Percentiles rank a stretch among this genome's conserved stretches.
Evolutionary conservation across 108 stramenopile species (phyloP).

Genomic region (Pseudonitzschia pungens): DNA sequence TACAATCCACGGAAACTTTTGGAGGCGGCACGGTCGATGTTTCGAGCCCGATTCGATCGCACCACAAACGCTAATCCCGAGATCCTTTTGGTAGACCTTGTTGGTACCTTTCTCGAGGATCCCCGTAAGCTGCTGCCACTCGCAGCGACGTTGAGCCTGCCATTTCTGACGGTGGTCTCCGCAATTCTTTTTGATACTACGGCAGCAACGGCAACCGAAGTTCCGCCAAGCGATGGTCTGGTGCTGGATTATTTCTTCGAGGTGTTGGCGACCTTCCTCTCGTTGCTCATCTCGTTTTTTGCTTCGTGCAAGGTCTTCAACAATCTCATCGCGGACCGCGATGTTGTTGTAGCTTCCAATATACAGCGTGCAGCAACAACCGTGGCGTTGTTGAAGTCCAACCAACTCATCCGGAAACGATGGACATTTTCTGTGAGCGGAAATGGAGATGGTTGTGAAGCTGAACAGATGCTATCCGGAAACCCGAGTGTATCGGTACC

Average conservation of each 20-base stretch:
- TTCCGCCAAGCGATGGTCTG: not conserved
- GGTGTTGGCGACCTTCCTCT: conserved; percentile 13
- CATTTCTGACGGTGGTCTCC: conserved; percentile 28
- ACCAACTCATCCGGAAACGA: conserved; percentile 45
- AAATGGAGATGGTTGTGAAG: not conserved
- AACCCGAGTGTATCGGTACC: not conserved
- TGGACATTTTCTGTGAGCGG: conserved; percentile 39
- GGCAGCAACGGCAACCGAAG: not conserved
- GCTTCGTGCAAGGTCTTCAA: conserved; percentile 47
- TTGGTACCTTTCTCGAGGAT: conserved; percentile 42
- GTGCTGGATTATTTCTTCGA: conserved; percentile 1
- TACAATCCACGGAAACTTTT: conserved; percentile 39
- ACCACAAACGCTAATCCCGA: not conserved
- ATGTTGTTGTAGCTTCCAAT: conserved; percentile 39
- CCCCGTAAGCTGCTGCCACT: conserved; percentile 50
- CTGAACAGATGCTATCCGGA: not conserved
- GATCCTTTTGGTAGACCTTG: conserved; percentile 29
- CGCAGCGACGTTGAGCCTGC: conserved; percentile 34
- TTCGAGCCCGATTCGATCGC: conserved; percentile 17
- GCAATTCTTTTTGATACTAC: conserved; percentile 18
- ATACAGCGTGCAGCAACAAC: conserved; percentile 33
- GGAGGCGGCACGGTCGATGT: conserved; percentile 14
- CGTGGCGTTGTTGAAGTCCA: conserved; percentile 33
- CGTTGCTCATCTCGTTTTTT: conserved; percentile 42
- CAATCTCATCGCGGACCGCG: conserved; percentile 50